These are phyloP conservation scores for Ilyonectria sp. DNA, from an alignment of 2,329 filamentous ascomycete genomes.

Conservation along the genomic window DNA sequence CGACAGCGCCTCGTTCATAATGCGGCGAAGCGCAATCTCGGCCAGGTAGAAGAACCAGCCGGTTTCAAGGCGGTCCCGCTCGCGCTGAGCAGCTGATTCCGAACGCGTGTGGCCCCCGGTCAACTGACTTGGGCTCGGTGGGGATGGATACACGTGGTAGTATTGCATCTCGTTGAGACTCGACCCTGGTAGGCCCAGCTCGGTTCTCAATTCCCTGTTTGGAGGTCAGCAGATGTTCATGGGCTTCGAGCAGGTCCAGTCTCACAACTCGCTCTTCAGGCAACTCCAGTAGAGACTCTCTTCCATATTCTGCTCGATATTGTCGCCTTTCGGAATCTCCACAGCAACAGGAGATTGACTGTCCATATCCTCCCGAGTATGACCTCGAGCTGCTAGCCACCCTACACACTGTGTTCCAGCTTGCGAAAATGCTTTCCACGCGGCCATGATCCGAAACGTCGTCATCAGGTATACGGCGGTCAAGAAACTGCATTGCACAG, in stretches of 20 bases:
- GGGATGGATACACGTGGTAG: conserved; percentile 40
- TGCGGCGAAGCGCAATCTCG: conserved; percentile 39
- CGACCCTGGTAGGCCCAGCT: conserved; percentile 39
- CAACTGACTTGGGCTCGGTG: conserved; percentile 33
- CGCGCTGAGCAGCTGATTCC: conserved; percentile 22
- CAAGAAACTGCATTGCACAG: conserved; percentile 41
- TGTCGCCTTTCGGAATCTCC: neutral
- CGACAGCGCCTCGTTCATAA: conserved; percentile 33
- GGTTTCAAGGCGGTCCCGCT: conserved; percentile 29
- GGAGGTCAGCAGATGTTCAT: neutral
- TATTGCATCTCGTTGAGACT: conserved; percentile 41
- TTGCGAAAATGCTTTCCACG: conserved; percentile 42
- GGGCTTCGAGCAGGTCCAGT: neutral
- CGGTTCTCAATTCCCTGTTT: conserved; percentile 39
- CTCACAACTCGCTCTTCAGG: conserved; percentile 44
- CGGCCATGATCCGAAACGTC: conserved; percentile 38
- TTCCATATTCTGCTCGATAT: conserved; percentile 36
- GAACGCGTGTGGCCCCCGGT: conserved; percentile 18
- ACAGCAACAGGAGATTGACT: neutral
- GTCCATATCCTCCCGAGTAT: conserved; percentile 4
- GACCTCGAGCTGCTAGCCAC: conserved; percentile 17
- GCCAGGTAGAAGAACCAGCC: conserved; percentile 45
- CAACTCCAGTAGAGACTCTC: conserved; percentile 48
- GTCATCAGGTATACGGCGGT: conserved; percentile 42
- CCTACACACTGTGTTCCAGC: conserved; percentile 29